Evolutionary conservation across 2,329 filamentous ascomycete genomes (phyloP).

Genomic region (Ophiocordyceps polyrhachis-furcata): DNA sequence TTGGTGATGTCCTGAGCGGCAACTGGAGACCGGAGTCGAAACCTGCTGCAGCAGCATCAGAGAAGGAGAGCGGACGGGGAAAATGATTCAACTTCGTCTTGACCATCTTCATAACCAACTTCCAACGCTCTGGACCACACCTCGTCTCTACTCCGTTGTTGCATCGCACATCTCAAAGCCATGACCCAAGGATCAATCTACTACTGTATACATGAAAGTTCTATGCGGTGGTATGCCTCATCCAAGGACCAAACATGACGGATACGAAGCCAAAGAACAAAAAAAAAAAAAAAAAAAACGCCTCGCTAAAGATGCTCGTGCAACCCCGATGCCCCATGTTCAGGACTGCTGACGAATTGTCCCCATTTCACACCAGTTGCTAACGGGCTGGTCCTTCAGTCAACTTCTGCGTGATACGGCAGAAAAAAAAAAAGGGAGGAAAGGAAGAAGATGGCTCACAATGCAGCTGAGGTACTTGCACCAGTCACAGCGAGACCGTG

Average conservation of each 20-base stretch:
- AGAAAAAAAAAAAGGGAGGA: not conserved
- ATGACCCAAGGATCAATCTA: not conserved
- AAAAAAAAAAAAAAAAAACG: not conserved
- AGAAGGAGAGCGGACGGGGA: not conserved
- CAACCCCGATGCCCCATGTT: not conserved
- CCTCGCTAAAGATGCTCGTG: not conserved
- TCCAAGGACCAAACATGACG: not conserved
- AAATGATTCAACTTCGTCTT: not conserved
- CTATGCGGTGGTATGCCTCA: not conserved
- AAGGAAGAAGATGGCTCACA: slow-evolving; percentile 39
- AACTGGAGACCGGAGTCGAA: slow-evolving; percentile 14
- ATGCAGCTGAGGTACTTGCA: slow-evolving; percentile 91
- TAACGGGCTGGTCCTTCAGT: slow-evolving; percentile 32
- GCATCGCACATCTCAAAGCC: not conserved
- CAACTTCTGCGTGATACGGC: slow-evolving; percentile 4
- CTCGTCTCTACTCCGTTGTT: not conserved
- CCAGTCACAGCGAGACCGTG: slow-evolving; percentile 62
- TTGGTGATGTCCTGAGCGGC: slow-evolving; percentile 31
- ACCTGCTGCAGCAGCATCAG: slow-evolving; percentile 3
- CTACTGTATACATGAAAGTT: not conserved
- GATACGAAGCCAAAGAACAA: too few species aligned
- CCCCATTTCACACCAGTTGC: slow-evolving; percentile 45
- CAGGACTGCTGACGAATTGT: slow-evolving; percentile 10
- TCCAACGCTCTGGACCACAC: not conserved
- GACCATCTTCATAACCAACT: not conserved